These are phyloP conservation scores for Nitzschia sp. DNA, from an alignment of 108 stramenopile species.

Conservation along the genomic window DNA sequence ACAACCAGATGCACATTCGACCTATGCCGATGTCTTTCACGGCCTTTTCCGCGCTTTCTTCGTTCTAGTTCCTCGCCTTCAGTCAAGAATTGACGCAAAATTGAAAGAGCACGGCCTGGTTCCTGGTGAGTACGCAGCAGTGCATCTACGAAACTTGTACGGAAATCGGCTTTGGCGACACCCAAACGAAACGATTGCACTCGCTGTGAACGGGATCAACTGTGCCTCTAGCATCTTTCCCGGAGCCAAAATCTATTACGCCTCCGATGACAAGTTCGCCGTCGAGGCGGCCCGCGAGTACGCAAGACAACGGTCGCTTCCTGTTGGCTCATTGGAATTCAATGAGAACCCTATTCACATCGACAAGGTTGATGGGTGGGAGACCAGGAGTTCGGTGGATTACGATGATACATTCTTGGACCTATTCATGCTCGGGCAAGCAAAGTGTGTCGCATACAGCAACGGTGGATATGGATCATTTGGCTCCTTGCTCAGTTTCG, in stretches of 20 bases:
- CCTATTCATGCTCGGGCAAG: constrained; percentile 37
- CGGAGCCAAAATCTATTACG: constrained; percentile 38
- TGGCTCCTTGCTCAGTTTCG: constrained; percentile 31
- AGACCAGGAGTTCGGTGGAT: constrained; percentile 18
- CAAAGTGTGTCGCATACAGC: constrained; percentile 34
- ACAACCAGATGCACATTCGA: constrained; percentile 13
- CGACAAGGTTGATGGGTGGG: constrained; percentile 37
- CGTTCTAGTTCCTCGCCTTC: constrained; percentile 25
- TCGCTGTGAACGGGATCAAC: constrained; percentile 37
- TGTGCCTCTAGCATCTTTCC: constrained; percentile 39
- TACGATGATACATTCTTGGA: constrained; percentile 47
- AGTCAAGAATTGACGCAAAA: constrained; percentile 14
- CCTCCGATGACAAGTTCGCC: constrained; percentile 32
- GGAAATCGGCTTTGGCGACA: constrained; percentile 28
- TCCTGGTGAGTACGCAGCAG: constrained; percentile 42
- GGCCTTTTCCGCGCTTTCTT: constrained; percentile 39
- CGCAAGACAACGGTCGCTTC: constrained; percentile 1
- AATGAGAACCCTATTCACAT: constrained; percentile 38
- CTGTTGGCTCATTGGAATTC: constrained; percentile 7
- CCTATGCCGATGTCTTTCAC: constrained; percentile 32
- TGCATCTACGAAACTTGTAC: constrained; percentile 38
- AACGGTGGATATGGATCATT: constrained; percentile 45
- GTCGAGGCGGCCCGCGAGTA: constrained; percentile 23
- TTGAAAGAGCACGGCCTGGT: constrained; percentile 19
- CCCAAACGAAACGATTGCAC: constrained; percentile 5